A percentile compares a stretch with the other conserved stretches of the same genome.
Conservation (phyloP, 345 rosid species). For the Eucalyptus tenuipes region DNA sequence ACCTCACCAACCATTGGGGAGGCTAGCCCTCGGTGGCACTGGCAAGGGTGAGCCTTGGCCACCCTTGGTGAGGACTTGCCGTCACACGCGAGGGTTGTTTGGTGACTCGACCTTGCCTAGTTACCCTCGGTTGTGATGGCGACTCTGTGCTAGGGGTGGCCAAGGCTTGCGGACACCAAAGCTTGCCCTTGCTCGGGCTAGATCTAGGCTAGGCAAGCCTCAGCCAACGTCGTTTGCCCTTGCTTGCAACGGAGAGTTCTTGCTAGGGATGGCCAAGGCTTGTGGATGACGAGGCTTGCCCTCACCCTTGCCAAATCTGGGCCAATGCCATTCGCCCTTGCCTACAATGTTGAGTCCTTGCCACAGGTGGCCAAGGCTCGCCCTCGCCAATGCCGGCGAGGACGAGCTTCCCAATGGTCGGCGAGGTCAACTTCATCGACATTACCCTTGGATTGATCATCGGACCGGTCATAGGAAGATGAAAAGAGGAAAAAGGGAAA, state of each 20-base stretch:
- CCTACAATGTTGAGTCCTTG: too few species aligned
- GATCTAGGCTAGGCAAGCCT: too few species aligned
- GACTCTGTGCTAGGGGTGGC: fast-evolving
- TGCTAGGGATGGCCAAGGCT: too few species aligned
- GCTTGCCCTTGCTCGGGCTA: fast-evolving
- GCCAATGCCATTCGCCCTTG: fast-evolving
- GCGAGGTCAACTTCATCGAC: fast-evolving
- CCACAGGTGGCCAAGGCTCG: fast-evolving
- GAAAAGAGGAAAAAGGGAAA: too few species aligned
- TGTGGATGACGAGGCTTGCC: too few species aligned
- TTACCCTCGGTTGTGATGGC: fast-evolving
- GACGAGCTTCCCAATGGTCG: too few species aligned
- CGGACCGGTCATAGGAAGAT: too few species aligned
- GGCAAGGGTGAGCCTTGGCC: too few species aligned
- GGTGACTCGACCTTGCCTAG: too few species aligned
- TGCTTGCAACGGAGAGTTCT: fast-evolving
- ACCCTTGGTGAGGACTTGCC: fast-evolving
- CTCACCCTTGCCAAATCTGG: too few species aligned
- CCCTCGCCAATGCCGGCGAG: fast-evolving
- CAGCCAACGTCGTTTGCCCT: fast-evolving
- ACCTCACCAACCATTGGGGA: too few species aligned
- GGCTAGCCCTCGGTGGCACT: fast-evolving
- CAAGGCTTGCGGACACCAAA: too few species aligned
- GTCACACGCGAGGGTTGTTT: fast-evolving
- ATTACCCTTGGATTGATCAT: fast-evolving